Conservation (phyloP, 2,329 filamentous ascomycete species). For the Fusarium chaquense region DNA sequence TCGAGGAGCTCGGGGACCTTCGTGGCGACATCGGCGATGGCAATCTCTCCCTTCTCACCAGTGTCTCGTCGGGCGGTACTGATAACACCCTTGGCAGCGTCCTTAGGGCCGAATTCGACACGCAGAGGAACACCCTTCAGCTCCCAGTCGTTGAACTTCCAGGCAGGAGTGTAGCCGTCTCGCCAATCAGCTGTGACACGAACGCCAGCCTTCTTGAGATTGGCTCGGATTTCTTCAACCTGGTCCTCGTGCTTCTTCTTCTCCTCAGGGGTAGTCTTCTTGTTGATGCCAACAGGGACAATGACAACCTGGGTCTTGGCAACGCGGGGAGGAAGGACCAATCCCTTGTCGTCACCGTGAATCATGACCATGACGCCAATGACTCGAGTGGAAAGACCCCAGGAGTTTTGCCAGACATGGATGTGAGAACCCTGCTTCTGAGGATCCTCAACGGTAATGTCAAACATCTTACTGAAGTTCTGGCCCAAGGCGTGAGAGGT, state of each 20-base stretch:
- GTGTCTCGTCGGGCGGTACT: constrained; percentile 90
- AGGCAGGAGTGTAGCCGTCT: constrained; percentile 92
- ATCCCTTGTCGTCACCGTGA: constrained; percentile 93
- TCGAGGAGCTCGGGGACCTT: constrained; percentile 86
- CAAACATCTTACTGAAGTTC: constrained; percentile 99
- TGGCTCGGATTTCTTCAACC: constrained; percentile 76
- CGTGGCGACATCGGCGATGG: constrained; percentile 77
- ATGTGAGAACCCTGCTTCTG: constrained; percentile 82
- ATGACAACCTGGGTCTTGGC: constrained; percentile 88
- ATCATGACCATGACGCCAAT: constrained; percentile 99
- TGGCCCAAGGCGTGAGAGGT: constrained; percentile 96
- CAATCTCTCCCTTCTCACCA: constrained; percentile 83
- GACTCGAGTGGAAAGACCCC: constrained; percentile 96
- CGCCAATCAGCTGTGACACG: constrained; percentile 85
- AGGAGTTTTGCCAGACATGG: constrained; percentile 98
- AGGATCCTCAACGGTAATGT: constrained; percentile 96
- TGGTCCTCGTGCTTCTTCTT: constrained; percentile 80
- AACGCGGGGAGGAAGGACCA: constrained; percentile 92
- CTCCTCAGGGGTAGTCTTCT: constrained; percentile 85
- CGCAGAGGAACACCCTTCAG: constrained; percentile 94
- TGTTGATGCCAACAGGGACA: constrained; percentile 92
- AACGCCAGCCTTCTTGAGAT: constrained; percentile 78
- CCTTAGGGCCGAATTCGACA: constrained; percentile 95
- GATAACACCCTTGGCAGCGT: constrained; percentile 86
- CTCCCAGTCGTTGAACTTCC: constrained; percentile 99